phyloP scores from a whole-genome alignment of 176 grass and related monocot species.

The Puccinellia tenuiflora region DNA sequence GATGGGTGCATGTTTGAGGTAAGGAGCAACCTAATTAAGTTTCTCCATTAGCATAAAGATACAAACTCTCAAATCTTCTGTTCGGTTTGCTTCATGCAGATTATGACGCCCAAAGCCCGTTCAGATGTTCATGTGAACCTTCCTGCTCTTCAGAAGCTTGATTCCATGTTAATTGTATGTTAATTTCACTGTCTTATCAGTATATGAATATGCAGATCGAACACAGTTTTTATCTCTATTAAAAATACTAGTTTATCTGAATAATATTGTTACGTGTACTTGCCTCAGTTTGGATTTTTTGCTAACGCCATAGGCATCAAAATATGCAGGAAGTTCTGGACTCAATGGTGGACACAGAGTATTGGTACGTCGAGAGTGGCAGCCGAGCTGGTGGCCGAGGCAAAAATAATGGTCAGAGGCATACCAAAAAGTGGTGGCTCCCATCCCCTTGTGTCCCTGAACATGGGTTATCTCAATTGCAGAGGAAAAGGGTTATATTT shows the following conservation, averaged over 20 bases:
- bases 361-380: slow-evolving; percentile 86
- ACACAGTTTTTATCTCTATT: background rate
- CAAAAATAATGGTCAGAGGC: slow-evolving; percentile 39
- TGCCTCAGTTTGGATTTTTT: slow-evolving; percentile 6
- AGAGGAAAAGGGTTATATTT: slow-evolving; percentile 76
- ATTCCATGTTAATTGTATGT: slow-evolving; percentile 93
- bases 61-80: background rate
- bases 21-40: background rate
- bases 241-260: background rate
- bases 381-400: slow-evolving; percentile 31
- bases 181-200: background rate
- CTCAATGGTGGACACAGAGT: slow-evolving; percentile 78
- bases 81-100: slow-evolving; percentile 42
- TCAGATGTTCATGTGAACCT: slow-evolving; percentile 95
- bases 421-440: slow-evolving; percentile 94
- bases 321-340: slow-evolving; percentile 78
- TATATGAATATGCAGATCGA: background rate
- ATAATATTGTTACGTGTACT: background rate
- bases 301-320: slow-evolving; percentile 10
- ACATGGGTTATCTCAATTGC: slow-evolving; percentile 51
- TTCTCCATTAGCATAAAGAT: background rate
- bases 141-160: slow-evolving; percentile 97
- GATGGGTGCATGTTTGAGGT: slow-evolving; percentile 83
- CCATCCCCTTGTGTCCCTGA: slow-evolving; percentile 77
- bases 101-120: slow-evolving; percentile 94